Conservation (phyloP, 1,284 basidiomycete genomes). For the Naganishia sp. region DNA sequence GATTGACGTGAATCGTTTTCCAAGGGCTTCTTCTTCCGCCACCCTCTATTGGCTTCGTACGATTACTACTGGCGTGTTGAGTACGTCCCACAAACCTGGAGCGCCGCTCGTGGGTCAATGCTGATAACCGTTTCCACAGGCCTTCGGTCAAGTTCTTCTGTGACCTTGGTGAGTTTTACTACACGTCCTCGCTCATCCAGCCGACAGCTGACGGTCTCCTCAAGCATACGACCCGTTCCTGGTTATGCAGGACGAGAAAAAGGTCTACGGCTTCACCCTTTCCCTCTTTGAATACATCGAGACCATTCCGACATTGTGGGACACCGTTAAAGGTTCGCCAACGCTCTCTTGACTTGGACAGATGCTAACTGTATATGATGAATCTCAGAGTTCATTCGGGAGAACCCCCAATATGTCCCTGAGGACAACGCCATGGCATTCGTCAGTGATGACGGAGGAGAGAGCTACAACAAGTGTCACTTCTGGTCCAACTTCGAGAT, state of each 20-base stretch:
- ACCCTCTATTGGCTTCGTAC: slow-evolving; percentile 74
- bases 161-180: slow-evolving; percentile 57
- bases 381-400: slow-evolving; percentile 65
- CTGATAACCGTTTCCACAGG: slow-evolving; percentile 45
- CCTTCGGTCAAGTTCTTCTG: slow-evolving; percentile 76
- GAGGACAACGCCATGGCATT: slow-evolving; percentile 72
- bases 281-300: slow-evolving; percentile 73
- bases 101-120: slow-evolving; percentile 40
- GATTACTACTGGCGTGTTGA: slow-evolving; percentile 92
- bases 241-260: slow-evolving; percentile 77
- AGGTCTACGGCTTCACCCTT: slow-evolving; percentile 76
- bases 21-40: slow-evolving; percentile 71
- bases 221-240: slow-evolving; percentile 77
- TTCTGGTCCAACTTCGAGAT: slow-evolving; percentile 53
- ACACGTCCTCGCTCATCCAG: not conserved
- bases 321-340: slow-evolving; percentile 63
- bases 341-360: not conserved
- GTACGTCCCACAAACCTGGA: slow-evolving; percentile 48
- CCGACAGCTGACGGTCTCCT: not conserved
- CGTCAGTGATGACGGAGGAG: slow-evolving; percentile 70
- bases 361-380: not conserved
- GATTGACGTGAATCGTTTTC: slow-evolving; percentile 12
- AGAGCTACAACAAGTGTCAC: slow-evolving; percentile 76
- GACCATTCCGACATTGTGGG: slow-evolving; percentile 78
- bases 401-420: slow-evolving; percentile 68